Percentiles rank a stretch among this genome's conserved stretches.
Evolutionary conservation across 768 basidiomycete genomes (phyloP).

Genomic region (Psilocybe subaeruginosa): DNA sequence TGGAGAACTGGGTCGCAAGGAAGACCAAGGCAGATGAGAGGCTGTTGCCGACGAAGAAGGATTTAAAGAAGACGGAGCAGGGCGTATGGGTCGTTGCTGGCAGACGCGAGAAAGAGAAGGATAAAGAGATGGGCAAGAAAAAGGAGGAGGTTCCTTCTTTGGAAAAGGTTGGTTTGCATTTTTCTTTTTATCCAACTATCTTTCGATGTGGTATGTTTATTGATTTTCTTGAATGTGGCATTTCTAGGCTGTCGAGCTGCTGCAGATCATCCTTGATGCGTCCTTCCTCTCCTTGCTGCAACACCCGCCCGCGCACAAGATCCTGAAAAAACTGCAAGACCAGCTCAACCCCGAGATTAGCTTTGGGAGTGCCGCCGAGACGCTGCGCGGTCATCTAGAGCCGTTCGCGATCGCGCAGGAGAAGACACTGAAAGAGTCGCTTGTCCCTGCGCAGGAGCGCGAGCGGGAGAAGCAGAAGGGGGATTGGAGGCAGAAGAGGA

Average conservation of each 20-base stretch:
- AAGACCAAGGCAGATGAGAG: conserved; percentile 37
- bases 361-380: conserved; percentile 51
- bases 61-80: conserved; percentile 40
- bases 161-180: conserved; percentile 36
- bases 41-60: conserved; percentile 42
- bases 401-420: conserved; percentile 61
- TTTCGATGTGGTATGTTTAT: too few relatives aligned
- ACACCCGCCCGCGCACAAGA: conserved; percentile 57
- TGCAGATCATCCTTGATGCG: conserved; percentile 71
- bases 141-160: conserved; percentile 41
- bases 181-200: background rate
- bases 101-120: conserved; percentile 19
- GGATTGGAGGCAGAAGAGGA: conserved; percentile 59
- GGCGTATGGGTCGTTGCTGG: conserved; percentile 40
- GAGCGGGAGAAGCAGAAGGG: conserved; percentile 33
- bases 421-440: conserved; percentile 47
- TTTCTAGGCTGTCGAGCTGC: conserved; percentile 56
- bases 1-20: conserved; percentile 52
- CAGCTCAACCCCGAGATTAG: conserved; percentile 59
- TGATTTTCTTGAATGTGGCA: background rate
- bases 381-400: conserved; percentile 64
- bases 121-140: conserved; percentile 11
- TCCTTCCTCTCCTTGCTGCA: conserved; percentile 71
- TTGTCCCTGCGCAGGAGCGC: conserved; percentile 32
- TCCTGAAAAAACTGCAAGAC: conserved; percentile 52